Conservation (phyloP, 768 basidiomycete species). For the Macrocybe gigantea region DNA sequence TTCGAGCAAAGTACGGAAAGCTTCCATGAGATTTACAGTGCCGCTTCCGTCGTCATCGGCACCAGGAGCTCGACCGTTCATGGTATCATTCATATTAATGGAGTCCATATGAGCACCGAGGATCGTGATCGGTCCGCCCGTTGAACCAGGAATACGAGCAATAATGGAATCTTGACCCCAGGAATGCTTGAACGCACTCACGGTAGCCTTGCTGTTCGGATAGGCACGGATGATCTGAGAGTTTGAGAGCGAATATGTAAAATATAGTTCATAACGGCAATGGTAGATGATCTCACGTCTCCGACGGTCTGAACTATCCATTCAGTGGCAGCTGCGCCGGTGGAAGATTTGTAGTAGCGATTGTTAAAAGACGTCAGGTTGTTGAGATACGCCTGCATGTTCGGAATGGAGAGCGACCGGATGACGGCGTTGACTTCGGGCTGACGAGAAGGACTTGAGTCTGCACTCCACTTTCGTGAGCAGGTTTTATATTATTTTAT, state of each 20-base stretch:
- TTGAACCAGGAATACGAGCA: conserved; percentile 8
- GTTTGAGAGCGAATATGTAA: background rate
- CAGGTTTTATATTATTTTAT: no score
- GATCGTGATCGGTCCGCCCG: conserved; percentile 9
- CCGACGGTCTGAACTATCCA: conserved; percentile 25
- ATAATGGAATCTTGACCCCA: conserved; percentile 12
- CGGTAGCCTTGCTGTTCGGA: conserved; percentile 7
- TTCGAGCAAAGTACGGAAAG: conserved; percentile 33
- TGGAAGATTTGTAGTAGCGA: conserved; percentile 24
- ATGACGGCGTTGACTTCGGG: conserved; percentile 16
- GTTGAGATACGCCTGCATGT: conserved; percentile 21
- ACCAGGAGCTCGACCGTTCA: conserved; percentile 10
- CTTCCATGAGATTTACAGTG: conserved; percentile 43
- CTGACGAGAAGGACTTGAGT: conserved; percentile 20
- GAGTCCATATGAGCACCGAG: conserved; percentile 17
- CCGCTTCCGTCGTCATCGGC: conserved; percentile 30
- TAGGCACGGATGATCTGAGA: conserved; percentile 11
- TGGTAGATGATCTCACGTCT: conserved; percentile 1
- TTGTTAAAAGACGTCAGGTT: conserved; percentile 28
- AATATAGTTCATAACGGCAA: background rate
- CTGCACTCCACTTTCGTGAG: conserved; percentile 2
- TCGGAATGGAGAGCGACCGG: conserved; percentile 14
- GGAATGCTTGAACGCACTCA: conserved; percentile 6
- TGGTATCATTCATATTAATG: conserved; percentile 11
- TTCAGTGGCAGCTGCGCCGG: conserved; percentile 24